These are phyloP conservation scores for Trichophyton simii DNA, from an alignment of 2,329 filamentous ascomycete species.

Conservation along the genomic window DNA sequence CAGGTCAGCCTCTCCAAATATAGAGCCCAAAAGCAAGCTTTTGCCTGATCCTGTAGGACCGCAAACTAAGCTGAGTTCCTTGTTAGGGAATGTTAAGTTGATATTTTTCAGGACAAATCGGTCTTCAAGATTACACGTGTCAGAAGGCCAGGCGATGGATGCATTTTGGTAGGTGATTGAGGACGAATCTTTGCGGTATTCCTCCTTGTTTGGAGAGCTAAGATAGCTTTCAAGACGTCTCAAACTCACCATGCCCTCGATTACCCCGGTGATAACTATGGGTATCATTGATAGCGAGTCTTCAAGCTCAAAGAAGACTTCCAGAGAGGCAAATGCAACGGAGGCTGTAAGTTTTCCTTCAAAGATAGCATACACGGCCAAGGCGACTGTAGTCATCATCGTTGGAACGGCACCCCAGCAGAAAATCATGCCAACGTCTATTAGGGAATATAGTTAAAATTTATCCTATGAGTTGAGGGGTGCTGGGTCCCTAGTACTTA, in stretches of 20 bases:
- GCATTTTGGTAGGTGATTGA: background rate
- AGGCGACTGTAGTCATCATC: constrained; percentile 55
- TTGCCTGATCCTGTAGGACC: constrained; percentile 5
- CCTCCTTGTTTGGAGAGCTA: background rate
- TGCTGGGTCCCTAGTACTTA: background rate
- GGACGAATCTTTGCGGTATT: background rate
- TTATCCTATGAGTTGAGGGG: too few species aligned
- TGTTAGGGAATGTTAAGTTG: constrained; percentile 1
- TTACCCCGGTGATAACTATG: background rate
- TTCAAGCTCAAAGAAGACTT: constrained; percentile 1
- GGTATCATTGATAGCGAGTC: constrained; percentile 1
- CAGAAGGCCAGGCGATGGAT: constrained; percentile 1
- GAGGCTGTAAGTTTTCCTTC: constrained; percentile 55
- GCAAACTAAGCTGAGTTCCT: background rate
- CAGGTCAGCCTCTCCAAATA: constrained; percentile 3
- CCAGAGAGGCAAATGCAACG: constrained; percentile 57
- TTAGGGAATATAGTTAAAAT: constrained; percentile 48
- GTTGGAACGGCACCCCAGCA: constrained; percentile 59
- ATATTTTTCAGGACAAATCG: background rate
- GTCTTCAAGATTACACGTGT: constrained; percentile 16
- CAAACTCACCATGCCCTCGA: constrained; percentile 2
- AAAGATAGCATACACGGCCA: constrained; percentile 54
- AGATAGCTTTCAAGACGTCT: constrained; percentile 2
- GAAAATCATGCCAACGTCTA: constrained; percentile 37
- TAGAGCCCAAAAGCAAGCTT: constrained; percentile 1